Evolutionary conservation across 768 basidiomycete species (phyloP), one percentile per base, ranked within the genome.

Genomic region (Russula vinacea): DNA sequence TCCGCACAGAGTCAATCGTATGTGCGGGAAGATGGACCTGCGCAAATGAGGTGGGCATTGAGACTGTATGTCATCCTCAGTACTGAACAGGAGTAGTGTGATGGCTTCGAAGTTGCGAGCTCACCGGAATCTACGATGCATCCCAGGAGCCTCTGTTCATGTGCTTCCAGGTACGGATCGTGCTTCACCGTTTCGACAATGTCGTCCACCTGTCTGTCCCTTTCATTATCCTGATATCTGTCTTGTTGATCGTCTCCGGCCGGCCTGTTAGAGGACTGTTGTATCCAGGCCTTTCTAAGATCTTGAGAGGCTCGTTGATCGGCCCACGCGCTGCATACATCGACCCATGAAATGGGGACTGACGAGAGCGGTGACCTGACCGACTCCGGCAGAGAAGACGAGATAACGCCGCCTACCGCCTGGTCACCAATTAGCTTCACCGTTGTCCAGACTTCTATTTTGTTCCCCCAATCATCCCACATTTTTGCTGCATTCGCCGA

Each of bases 1-100:
- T 94, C 68, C 95, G 84, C 49, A 98, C 87, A 26, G 92, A 89
- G 74, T 98, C 94, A 54, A 96, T 90, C 0, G 94, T 96, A 72
- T 89, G 87, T 19, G 84, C 74, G 11, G 94, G 94, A 49, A 98
- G 81, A 73, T 95, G 92, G 29, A 97, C 94, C 67, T 94, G 89
- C 57, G 79, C 80, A 74, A 96, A 97, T 0, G 90, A 86, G 9
- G 94, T 95, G 14, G 87, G 82, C 77, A 94, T 85, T 0, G 88
- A 79, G 32, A 74, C 90, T 92, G 62, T 50, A 68, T 60, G 58
- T 53, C 62, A 62, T 67, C 50, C 47, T 69, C 44, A 61, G 29
- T 63, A 64, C 47, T 49, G 29, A 69, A 55, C 24, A 19, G 42
- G 54, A 47, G 47, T 29, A 58, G 40, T 56, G 60, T n/a, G 24